phyloP scores from a whole-genome alignment of 2,329 filamentous ascomycete species.

The Botrytis porri region DNA sequence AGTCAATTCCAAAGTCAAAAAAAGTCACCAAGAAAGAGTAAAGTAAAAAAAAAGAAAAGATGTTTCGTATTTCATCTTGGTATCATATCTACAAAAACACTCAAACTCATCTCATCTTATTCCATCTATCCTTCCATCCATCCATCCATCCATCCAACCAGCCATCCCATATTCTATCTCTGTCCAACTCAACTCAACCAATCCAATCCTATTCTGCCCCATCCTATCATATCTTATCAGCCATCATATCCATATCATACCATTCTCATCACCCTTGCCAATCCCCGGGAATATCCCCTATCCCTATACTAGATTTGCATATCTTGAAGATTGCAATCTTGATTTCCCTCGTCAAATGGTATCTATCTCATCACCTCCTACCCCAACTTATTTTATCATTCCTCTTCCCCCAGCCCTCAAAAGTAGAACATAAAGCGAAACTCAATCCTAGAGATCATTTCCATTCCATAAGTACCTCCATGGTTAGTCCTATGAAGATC shows the following conservation, averaged over 20 bases:
- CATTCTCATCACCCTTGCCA: neutral
- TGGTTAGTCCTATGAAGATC: neutral
- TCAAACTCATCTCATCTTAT: neutral
- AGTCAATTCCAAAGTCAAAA: neutral
- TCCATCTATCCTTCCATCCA: neutral
- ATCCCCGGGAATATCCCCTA: neutral
- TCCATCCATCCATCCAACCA: neutral
- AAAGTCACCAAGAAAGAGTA: neutral
- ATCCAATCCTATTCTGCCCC: neutral
- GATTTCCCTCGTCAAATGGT: neutral
- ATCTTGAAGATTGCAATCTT: neutral
- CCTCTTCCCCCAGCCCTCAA: too few species aligned
- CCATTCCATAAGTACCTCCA: neutral
- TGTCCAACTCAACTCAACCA: neutral
- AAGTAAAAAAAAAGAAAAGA: constrained; percentile 5
- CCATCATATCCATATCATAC: neutral
- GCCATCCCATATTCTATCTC: neutral
- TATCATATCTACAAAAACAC: constrained; percentile 20
- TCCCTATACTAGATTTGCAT: neutral
- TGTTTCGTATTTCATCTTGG: constrained; percentile 16
- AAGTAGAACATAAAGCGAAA: neutral
- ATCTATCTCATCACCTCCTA: neutral
- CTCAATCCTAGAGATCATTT: neutral
- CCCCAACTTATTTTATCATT: neutral
- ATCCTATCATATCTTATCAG: neutral